Evolutionary conservation across 2,329 filamentous ascomycete species (phyloP).

Genomic region (Mycocentrospora acerina): DNA sequence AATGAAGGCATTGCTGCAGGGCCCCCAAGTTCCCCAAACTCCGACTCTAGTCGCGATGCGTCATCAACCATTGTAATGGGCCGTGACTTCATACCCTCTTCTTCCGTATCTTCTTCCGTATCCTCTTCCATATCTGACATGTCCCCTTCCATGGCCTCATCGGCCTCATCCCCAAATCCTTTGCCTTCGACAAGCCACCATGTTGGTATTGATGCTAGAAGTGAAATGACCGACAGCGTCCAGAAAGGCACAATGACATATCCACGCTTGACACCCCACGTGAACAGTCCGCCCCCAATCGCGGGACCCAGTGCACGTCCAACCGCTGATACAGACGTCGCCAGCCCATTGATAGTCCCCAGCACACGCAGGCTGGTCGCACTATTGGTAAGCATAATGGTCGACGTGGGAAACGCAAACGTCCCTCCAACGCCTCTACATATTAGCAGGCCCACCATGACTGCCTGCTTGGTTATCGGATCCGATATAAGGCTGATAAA

Average conservation of each 20-base stretch:
- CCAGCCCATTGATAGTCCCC: constrained; percentile 88
- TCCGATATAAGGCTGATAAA: constrained; percentile 69
- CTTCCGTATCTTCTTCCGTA: constrained; percentile 19
- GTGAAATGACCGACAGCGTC: constrained; percentile 65
- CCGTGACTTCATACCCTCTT: constrained; percentile 26
- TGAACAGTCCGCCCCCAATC: constrained; percentile 70
- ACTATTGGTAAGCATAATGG: constrained; percentile 88
- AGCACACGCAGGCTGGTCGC: constrained; percentile 73
- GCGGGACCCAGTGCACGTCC: constrained; percentile 80
- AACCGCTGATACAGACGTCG: constrained; percentile 77
- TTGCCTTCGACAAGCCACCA: constrained; percentile 75
- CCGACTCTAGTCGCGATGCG: constrained; percentile 34
- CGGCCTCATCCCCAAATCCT: constrained; percentile 55
- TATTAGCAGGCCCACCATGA: constrained; percentile 67
- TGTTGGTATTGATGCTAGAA: constrained; percentile 69
- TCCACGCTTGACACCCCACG: constrained; percentile 71
- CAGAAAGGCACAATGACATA: constrained; percentile 83
- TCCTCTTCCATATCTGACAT: constrained; percentile 1
- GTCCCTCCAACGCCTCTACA: constrained; percentile 75
- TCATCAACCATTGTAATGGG: constrained; percentile 10
- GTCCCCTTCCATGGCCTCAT: constrained; percentile 35
- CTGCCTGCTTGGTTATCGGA: constrained; percentile 55
- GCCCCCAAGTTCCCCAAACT: constrained; percentile 38
- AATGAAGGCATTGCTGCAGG: constrained; percentile 31
- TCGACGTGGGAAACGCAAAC: constrained; percentile 85